Base-by-base conservation (phyloP, 768 basidiomycete genomes). In the Mycena vulgaris region DNA sequence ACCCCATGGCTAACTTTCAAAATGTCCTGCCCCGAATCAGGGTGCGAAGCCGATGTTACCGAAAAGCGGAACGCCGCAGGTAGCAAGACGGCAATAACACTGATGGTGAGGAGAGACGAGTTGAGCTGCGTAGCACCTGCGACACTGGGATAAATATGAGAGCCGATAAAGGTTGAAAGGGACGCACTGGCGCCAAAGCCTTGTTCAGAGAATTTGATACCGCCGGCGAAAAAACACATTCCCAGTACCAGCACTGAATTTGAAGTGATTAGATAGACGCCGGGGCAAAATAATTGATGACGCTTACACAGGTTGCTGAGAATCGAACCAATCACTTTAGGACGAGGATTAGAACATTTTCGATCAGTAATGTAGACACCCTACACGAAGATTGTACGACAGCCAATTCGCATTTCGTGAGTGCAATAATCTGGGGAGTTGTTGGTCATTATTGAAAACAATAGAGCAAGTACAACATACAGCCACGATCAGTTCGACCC, bases 221-320 rank as follows among this genome's bases (percentile, higher is more conserved):
- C 94, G 64, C 94, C 94, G 25, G 92, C 93, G 73, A 95, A 95
- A 82, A 95, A 95, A 76, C 94, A 95, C 95, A 96, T 95, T 56
- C 95, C 95, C 33, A 95, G 85, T 21, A 96, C 90, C 57, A 96
- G 86, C 35, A 95, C 92, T 93, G 62, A 49, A 55, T 17, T 45
- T 21, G 23, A 30, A 39, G n/a, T 19, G 51, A 69, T 57, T 53
- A 69, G 60, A 69, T 71, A 64, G 57, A 23, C 62, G 65, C 60
- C 33, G 48, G 62, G 56, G 63, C 60, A 33, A 30, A 63, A 61
- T 39, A n/a, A 61, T 52, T 61, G 66, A 63, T 60, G 65, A 73
- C 68, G 79, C 92, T 79, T 83, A 95, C 93, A 83, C 68, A 94
- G 82, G 80, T 96, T 96, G 74, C 93, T 94, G 13, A 96, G 85